Evolutionary conservation across 345 rosid species (phyloP).

Genomic region (Ceriops zippeliana): DNA sequence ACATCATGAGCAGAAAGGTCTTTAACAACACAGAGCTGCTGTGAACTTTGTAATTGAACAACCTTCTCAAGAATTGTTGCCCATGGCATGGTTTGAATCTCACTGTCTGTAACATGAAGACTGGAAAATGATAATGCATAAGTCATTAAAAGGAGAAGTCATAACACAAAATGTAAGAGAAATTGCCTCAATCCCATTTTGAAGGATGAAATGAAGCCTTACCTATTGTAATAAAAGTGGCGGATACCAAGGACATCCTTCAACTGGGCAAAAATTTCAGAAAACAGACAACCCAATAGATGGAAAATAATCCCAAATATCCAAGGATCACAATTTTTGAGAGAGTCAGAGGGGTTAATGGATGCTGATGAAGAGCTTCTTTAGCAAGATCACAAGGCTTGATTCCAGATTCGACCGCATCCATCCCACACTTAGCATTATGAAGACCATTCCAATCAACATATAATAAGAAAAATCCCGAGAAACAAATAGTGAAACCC

Average conservation of each 20-base stretch:
- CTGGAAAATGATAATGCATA: slow-evolving; percentile 47
- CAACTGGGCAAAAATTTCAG: slow-evolving; percentile 85
- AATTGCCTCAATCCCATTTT: slow-evolving; percentile 3
- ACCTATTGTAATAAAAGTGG: slow-evolving; percentile 82
- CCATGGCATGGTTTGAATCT: slow-evolving; percentile 95
- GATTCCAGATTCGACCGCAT: slow-evolving; percentile 94
- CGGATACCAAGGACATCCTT: slow-evolving; percentile 81
- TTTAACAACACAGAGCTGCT: slow-evolving; percentile 84
- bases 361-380: slow-evolving; percentile 88
- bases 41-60: slow-evolving; percentile 72
- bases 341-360: slow-evolving; percentile 83
- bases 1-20: slow-evolving; percentile 97
- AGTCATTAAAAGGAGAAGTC: not conserved
- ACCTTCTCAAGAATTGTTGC: slow-evolving; percentile 86
- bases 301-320: slow-evolving; percentile 76
- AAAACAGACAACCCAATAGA: slow-evolving; percentile 88
- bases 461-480: slow-evolving; percentile 86
- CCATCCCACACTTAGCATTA: slow-evolving; percentile 98
- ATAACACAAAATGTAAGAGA: slow-evolving; percentile 5
- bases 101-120: slow-evolving; percentile 83
- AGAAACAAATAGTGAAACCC: slow-evolving; percentile 88
- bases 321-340: slow-evolving; percentile 80
- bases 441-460: slow-evolving; percentile 99
- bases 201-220: slow-evolving; percentile 15
- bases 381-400: slow-evolving; percentile 94